Conservation (phyloP, 2,329 filamentous ascomycete species). For the Alternaria longipes region DNA sequence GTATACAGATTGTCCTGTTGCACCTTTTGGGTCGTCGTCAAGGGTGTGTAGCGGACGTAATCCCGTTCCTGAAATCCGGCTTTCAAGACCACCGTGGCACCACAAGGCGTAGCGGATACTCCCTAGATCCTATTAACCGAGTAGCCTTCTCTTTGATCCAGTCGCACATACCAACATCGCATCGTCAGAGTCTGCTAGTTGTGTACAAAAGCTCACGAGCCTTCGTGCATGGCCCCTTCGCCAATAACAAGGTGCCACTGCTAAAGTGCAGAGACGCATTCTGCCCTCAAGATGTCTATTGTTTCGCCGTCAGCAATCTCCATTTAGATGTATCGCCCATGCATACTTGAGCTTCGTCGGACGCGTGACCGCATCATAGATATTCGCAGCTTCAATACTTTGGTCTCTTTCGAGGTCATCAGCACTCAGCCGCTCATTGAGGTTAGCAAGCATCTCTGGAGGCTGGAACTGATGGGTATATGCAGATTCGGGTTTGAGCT, state of each 20-base stretch:
- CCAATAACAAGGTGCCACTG: conserved; percentile 40
- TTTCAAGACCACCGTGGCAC: conserved; percentile 32
- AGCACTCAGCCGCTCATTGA: neutral
- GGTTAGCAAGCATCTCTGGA: conserved; percentile 27
- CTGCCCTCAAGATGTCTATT: conserved; percentile 21
- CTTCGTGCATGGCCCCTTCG: conserved; percentile 36
- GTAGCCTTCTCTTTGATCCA: conserved; percentile 2
- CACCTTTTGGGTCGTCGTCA: neutral
- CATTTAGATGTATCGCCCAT: neutral
- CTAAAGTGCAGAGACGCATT: conserved; percentile 34
- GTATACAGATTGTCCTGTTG: conserved; percentile 1
- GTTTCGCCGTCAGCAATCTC: conserved; percentile 5
- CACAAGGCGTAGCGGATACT: conserved; percentile 38
- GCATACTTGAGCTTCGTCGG: conserved; percentile 36
- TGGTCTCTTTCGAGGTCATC: conserved; percentile 28
- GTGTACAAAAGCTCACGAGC: conserved; percentile 36
- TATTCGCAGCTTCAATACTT: conserved; percentile 23
- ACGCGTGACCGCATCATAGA: conserved; percentile 32
- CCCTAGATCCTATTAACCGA: conserved; percentile 20
- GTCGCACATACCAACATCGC: conserved; percentile 25
- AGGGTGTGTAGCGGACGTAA: conserved; percentile 27
- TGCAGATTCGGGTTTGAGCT: conserved; percentile 31
- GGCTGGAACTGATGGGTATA: conserved; percentile 31
- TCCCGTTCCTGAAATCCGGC: conserved; percentile 41
- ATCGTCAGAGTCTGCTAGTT: conserved; percentile 37